Percentiles rank a stretch among this genome's conserved stretches.
Evolutionary conservation across 208 protist species (phyloP).

Genomic region (Spongospora subterranea): DNA sequence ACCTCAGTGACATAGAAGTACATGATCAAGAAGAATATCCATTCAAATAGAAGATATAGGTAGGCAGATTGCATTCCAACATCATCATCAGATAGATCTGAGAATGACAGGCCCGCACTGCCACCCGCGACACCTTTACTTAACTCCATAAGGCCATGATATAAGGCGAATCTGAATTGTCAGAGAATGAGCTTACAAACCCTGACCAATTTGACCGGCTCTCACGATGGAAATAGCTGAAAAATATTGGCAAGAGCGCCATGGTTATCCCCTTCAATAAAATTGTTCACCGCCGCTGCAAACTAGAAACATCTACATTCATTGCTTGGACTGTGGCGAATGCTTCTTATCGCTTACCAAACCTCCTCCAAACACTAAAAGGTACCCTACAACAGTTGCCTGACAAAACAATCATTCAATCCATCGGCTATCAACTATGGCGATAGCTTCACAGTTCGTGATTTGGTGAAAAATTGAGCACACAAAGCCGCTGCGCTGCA

Average conservation of each 20-base stretch:
- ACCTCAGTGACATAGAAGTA: too few relatives aligned
- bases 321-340: too few relatives aligned
- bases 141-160: neutral
- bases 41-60: neutral
- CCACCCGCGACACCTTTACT: neutral
- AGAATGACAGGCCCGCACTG: neutral
- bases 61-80: neutral
- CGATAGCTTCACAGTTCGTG: neutral
- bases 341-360: too few relatives aligned
- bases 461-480: neutral
- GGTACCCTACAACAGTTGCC: neutral
- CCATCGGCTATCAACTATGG: neutral
- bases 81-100: neutral
- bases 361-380: neutral
- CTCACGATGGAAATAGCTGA: too few relatives aligned
- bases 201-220: too few relatives aligned
- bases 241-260: too few relatives aligned
- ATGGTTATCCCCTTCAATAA: too few relatives aligned
- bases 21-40: neutral
- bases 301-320: too few relatives aligned
- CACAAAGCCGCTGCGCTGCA: neutral
- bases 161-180: neutral
- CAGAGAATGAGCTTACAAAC: too few relatives aligned
- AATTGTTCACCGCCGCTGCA: too few relatives aligned
- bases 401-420: neutral